phyloP scores from a whole-genome alignment of 805 yeast species.

The Phaffomyces thermotolerans region DNA sequence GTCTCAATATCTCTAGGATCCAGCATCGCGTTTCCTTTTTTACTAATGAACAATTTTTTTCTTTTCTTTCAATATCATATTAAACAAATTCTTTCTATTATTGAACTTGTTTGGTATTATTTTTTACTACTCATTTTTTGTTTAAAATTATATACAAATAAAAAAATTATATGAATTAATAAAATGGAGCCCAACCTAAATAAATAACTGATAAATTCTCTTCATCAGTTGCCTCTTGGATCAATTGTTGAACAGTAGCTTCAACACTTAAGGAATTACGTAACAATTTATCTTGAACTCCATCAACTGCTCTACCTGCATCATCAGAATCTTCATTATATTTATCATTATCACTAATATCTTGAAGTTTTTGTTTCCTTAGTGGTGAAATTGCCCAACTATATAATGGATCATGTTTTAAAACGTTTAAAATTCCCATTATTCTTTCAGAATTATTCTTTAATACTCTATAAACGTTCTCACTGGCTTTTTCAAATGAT shows the following conservation, averaged over 20 bases:
- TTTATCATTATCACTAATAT: slow-evolving; percentile 2
- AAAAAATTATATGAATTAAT: slow-evolving; percentile 17
- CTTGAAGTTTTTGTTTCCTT: slow-evolving; percentile 46
- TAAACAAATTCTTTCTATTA: too few relatives aligned
- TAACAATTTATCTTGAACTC: slow-evolving; percentile 61
- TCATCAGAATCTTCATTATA: slow-evolving; percentile 34
- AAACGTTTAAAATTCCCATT: slow-evolving; percentile 72
- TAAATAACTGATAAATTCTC: slow-evolving; percentile 67
- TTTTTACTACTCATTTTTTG: too few relatives aligned
- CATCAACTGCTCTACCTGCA: slow-evolving; percentile 70
- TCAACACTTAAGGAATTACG: slow-evolving; percentile 70
- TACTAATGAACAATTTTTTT: too few relatives aligned
- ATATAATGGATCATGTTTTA: slow-evolving; percentile 88
- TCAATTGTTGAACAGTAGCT: slow-evolving; percentile 75
- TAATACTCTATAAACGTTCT: slow-evolving; percentile 61
- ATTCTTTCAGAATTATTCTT: slow-evolving; percentile 62
- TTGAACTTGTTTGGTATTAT: too few relatives aligned
- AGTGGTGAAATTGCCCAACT: slow-evolving; percentile 86
- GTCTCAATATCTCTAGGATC: too few relatives aligned
- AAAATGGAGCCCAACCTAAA: slow-evolving; percentile 82
- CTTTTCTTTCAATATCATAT: too few relatives aligned
- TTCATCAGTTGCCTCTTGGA: slow-evolving; percentile 65
- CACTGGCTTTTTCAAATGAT: slow-evolving; percentile 63
- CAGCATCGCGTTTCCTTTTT: too few relatives aligned
- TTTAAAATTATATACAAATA: too few relatives aligned